Base-by-base conservation (phyloP, 2,329 filamentous ascomycete genomes). In the Aspergillus aculeatinus region DNA sequence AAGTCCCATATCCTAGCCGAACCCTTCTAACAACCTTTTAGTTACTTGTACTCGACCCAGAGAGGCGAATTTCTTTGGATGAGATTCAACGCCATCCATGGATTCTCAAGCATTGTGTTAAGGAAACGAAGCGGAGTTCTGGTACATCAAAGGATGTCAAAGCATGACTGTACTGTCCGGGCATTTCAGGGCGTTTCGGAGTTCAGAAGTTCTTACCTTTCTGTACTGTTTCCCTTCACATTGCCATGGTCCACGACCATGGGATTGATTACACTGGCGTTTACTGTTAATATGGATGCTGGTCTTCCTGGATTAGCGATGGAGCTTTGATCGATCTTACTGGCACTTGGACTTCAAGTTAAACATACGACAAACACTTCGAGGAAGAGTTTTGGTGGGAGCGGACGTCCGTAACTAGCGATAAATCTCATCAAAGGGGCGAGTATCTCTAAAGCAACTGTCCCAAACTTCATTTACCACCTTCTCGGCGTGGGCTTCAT, bases 381-480 rank as follows among this genome's bases (percentile, higher is more conserved):
- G 19, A 33, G 12, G 27, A 31, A 27, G 35, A 23, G 19, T 31
- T 31, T 23, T 27, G 11, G 48, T 11, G 19, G 23, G 25, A 44
- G 6, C 3, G 21, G 47, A 51, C 27, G 47, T 35, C 47, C 58
- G 14, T 61, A 60, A 57, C 68, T 69, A 82, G 72, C 91, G 88
- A 76, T 96, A 99, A 56, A 99, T 92, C 75, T 98, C 94, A 75
- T 98, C 92, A 77, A 99, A 99, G 2, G 95, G 95, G 71, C 95
- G 83, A 4, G 94, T 98, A 77, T 99, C 95, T 55, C 86, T 81
- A 75, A 96, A 99, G 76, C 95, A 99, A 69, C 92, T 97, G 67
- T 96, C 93, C 92, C 94, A 99, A n/a, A 99, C 95, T 77, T 96
- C 89, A 77, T 98, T 95, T 60, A 99, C 92, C 27, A 96, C 88